Evolutionary conservation across 31 red algal species (phyloP).

Genomic region (Bonnemaisonia californica): DNA sequence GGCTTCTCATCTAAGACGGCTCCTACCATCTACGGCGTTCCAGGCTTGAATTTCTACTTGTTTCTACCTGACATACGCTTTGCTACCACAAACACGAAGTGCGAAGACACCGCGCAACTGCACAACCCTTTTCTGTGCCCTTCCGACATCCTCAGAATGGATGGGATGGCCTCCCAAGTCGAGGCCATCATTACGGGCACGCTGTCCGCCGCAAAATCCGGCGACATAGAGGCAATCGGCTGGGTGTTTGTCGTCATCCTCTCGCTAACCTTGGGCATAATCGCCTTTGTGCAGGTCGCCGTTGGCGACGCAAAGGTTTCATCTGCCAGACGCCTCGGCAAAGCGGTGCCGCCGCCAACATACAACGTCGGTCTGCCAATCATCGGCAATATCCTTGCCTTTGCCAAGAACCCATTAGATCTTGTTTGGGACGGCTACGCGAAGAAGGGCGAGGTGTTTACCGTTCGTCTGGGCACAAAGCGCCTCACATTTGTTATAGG

Average conservation of each 20-base stretch:
- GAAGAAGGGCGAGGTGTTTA: conserved; percentile 93
- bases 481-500: conserved; percentile 96
- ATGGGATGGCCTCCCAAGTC: not conserved
- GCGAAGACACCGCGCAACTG: too few species aligned
- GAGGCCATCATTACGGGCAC: conserved; percentile 20
- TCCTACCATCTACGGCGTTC: too few species aligned
- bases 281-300: conserved; percentile 57
- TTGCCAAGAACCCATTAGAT: conserved; percentile 85
- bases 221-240: conserved; percentile 76
- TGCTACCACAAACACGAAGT: too few species aligned
- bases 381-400: conserved; percentile 85
- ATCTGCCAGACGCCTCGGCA: conserved; percentile 31
- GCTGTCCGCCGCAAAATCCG: conserved; percentile 38
- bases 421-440: conserved; percentile 89
- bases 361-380: conserved; percentile 92
- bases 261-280: conserved; percentile 41
- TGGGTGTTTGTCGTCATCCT: conserved; percentile 78
- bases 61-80: too few species aligned
- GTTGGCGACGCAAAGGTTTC: conserved; percentile 35
- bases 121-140: not conserved
- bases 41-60: too few species aligned
- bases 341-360: conserved; percentile 68
- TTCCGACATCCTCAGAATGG: not conserved
- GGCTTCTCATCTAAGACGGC: too few species aligned
- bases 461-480: conserved; percentile 75